Base-by-base conservation (phyloP, 148 eudicot genomes). In the Beta vulgaris region DNA sequence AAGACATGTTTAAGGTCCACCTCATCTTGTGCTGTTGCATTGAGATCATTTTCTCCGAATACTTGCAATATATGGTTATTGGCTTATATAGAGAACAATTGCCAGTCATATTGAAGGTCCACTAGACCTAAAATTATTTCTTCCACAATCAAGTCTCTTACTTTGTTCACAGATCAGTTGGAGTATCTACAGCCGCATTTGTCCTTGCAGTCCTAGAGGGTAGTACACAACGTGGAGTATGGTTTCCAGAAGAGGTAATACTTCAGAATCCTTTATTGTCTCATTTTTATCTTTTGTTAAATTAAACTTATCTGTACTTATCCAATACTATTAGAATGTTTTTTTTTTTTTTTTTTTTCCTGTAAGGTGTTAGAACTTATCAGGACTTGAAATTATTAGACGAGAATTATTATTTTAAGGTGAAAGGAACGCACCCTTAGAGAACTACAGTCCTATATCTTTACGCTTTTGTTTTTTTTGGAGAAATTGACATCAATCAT, bases 201-300 rank as follows among this genome's bases (percentile, higher is more conserved):
- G 96, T 78, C 12, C 87, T 90, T 75, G 96, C 97, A 55, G 84
- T 90, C 79, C 90, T 95, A 4, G 98, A 95, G 75, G 98, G 98
- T 42, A 87, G 87, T 89, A 92, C 97, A 13, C 90, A 92, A 77
- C 90, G 97, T 2, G 98, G 98, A 12, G 97, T 95, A 58, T 95
- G 98, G 98, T 95, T 95, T 73, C 98, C 98, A 0, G 98, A 95
- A 84, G 97, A 95, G 98, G 98, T 95, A 89, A 43, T 21, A 42
- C n/a, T 43, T 60, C n/a, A 43, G 55, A 62, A 74, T 21, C 61
- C 65, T 26, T 16, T 43, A 62, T 32, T 6, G 21, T 73, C 16
- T 16, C 63, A 21, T n/a, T n/a, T n/a, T n/a, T n/a, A n/a, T n/a
- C n/a, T n/a, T n/a, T n/a, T n/a, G n/a, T n/a, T n/a, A n/a, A n/a